Evolutionary conservation across 2,329 filamentous ascomycete genomes (phyloP), one percentile per base, ranked within the genome.

Genomic region (Epichloe hybrida): DNA sequence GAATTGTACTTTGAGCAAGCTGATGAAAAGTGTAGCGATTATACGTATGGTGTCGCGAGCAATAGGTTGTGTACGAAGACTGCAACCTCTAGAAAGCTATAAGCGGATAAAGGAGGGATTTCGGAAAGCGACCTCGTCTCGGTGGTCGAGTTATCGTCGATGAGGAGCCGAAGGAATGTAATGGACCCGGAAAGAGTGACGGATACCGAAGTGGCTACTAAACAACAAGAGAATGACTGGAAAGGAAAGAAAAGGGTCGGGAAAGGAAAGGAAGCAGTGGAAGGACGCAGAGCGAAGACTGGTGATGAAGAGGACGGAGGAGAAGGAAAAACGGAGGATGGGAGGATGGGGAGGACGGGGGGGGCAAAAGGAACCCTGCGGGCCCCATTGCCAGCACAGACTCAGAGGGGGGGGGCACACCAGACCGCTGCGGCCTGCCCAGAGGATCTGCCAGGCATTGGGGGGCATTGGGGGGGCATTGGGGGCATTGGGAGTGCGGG

Each of bases 141-240:
- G 53, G 50, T 52, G 41, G 46, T 49, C 41, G 39, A 45, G 17
- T 17, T 17, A 53, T 57, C 50, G 55, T 56, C 53, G 58, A 57
- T 56, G 54, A 59, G 54, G 57, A 65, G 63, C 61, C 63, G 57
- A 68, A 66, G 57, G 66, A 69, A 66, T 67, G 71, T 63, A 70
- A 71, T 68, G 64, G 65, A 64, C 65, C 68, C 66, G 72, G 65
- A 76, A 74, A 62, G 73, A 75, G 70, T 75, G 73, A 71, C 71
- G 72, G 72, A 69, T 62, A 65, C 67, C 67, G 61, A 63, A 60
- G 64, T 60, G 64, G 66, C 65, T 55, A 40, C 15, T 59, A 61
- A 66, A 66, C 61, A 61, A 64, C 65, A 74, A 76, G 72, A 66
- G 72, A 76, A 67, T 67, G 73, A 76, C 72, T 74, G 65, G 48